phyloP scores from a whole-genome alignment of 805 yeast species.

The Osmozyma mogii region DNA sequence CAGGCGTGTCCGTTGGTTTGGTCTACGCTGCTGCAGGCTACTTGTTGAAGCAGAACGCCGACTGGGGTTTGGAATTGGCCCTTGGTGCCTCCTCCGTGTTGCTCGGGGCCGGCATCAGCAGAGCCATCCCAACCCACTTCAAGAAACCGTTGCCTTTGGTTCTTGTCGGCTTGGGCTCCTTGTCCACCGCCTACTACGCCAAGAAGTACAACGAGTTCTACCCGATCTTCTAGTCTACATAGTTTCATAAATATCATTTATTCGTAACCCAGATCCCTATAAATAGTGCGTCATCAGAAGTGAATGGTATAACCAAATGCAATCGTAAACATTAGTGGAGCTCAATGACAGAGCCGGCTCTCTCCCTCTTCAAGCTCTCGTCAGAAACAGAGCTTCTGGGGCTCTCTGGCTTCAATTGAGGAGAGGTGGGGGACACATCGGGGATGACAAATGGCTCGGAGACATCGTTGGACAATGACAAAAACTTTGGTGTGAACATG shows the following conservation, averaged over 20 bases:
- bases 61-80: constrained; percentile 77
- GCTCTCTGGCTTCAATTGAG: constrained; percentile 11
- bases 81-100: constrained; percentile 62
- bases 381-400: constrained; percentile 7
- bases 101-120: constrained; percentile 62
- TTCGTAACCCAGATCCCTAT: background rate
- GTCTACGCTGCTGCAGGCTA: constrained; percentile 68
- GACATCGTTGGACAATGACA: constrained; percentile 48
- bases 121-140: constrained; percentile 54
- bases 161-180: constrained; percentile 54
- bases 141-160: constrained; percentile 70
- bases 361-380: constrained; percentile 10
- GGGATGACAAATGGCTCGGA: constrained; percentile 61
- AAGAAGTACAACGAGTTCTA: constrained; percentile 73
- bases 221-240: constrained; percentile 11
- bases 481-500: constrained; percentile 35
- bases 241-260: background rate
- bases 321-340: constrained; percentile 19
- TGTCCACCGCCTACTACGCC: constrained; percentile 61
- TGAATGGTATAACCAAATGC: too few species aligned
- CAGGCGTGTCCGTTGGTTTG: constrained; percentile 58
- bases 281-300: too few species aligned
- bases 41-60: constrained; percentile 61
- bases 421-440: constrained; percentile 49
- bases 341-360: constrained; percentile 19